Evolutionary conservation across 805 yeast species (phyloP).

Genomic region (Pichia eremophila): DNA sequence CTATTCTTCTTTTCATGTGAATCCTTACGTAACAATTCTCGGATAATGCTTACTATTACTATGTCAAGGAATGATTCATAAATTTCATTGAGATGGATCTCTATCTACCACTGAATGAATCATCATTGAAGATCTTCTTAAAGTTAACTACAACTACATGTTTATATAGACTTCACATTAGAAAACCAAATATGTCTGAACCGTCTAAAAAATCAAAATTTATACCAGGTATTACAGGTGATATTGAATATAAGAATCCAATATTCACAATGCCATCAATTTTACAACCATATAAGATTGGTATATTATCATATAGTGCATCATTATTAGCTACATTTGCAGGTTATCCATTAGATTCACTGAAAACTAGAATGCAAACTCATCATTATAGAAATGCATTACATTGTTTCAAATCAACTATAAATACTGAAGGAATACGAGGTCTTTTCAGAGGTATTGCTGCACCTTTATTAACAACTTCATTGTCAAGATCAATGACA

Average conservation of each 20-base stretch:
- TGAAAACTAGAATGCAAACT: conserved; percentile 81
- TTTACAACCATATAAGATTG: conserved; percentile 44
- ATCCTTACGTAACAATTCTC: no score
- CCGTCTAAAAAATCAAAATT: not conserved
- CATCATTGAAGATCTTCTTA: no score
- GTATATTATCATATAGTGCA: conserved; percentile 54
- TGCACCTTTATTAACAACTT: conserved; percentile 63
- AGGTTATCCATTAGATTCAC: conserved; percentile 83
- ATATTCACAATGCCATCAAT: conserved; percentile 38
- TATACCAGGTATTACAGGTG: conserved; percentile 52
- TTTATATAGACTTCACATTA: not conserved
- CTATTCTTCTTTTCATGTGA: no score
- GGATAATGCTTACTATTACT: no score
- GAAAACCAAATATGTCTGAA: not conserved
- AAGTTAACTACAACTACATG: not conserved
- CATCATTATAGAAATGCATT: conserved; percentile 49
- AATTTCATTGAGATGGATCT: no score
- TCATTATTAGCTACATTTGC: conserved; percentile 54
- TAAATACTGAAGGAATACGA: conserved; percentile 48
- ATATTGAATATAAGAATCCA: conserved; percentile 36
- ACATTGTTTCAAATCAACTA: conserved; percentile 50
- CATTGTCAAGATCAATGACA: conserved; percentile 54
- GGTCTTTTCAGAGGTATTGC: conserved; percentile 72
- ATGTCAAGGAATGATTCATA: no score
- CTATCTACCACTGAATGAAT: no score